Conservation (phyloP, 2,329 filamentous ascomycete genomes). For the Fusarium nelsonii region DNA sequence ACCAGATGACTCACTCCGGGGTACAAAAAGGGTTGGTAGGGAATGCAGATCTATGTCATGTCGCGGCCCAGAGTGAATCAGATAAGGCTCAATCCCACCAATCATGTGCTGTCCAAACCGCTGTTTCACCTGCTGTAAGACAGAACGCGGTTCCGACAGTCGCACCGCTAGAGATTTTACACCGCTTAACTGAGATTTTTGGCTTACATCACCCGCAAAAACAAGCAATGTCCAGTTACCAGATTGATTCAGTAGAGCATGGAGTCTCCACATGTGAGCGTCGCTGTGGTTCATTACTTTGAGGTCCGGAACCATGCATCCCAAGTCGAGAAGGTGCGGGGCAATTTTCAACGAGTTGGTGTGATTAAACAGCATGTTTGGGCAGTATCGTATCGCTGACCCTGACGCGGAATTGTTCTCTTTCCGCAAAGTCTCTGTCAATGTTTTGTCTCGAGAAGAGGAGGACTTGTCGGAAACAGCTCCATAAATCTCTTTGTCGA, state of each 20-base stretch:
- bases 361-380: not conserved
- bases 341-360: not conserved
- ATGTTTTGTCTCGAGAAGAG: not conserved
- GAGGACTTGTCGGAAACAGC: not conserved
- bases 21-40: not conserved
- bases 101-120: not conserved
- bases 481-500: not conserved
- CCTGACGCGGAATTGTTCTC: not conserved
- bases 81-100: not conserved
- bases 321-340: not conserved
- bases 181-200: not conserved
- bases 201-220: not conserved
- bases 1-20: not conserved
- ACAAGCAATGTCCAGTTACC: not conserved
- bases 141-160: not conserved
- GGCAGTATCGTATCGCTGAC: not conserved
- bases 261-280: not conserved
- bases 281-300: slow-evolving; percentile 1
- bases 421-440: not conserved
- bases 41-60: not conserved
- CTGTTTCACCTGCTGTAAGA: not conserved
- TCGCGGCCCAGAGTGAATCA: not conserved
- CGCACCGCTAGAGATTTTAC: not conserved
- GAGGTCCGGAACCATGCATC: not conserved
- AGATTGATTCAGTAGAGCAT: not conserved